phyloP scores from a whole-genome alignment of 2,329 filamentous ascomycete genomes.

The Colletotrichum liriopes region DNA sequence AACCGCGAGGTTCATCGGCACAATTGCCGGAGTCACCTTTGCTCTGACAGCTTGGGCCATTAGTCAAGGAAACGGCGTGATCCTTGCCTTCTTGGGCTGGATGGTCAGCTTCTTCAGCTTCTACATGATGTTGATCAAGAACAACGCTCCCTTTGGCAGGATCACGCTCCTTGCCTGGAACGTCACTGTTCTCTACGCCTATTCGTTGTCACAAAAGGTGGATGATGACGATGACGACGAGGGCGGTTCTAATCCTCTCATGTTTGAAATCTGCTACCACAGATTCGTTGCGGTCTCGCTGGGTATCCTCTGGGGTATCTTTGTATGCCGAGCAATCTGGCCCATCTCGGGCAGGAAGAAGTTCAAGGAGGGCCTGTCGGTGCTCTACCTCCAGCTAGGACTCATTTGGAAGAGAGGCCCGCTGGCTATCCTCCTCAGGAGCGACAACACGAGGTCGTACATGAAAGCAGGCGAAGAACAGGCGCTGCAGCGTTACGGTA shows the following conservation, averaged over 20 bases:
- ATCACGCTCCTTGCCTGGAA: conserved; percentile 98
- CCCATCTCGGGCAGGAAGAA: conserved; percentile 92
- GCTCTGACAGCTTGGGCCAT: conserved; percentile 85
- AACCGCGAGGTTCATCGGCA: conserved; percentile 88
- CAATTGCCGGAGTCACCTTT: conserved; percentile 82
- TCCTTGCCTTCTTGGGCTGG: conserved; percentile 87
- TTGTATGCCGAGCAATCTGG: conserved; percentile 92
- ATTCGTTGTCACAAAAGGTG: conserved; percentile 86
- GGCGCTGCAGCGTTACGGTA: conserved; percentile 84
- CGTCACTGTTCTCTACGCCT: conserved; percentile 93
- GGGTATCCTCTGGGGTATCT: conserved; percentile 92
- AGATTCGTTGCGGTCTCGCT: conserved; percentile 88
- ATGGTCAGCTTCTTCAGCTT: conserved; percentile 87
- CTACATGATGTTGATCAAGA: conserved; percentile 88
- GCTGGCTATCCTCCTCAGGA: conserved; percentile 79
- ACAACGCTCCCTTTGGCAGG: conserved; percentile 90
- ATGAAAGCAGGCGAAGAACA: conserved; percentile 92
- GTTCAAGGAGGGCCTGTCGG: conserved; percentile 88
- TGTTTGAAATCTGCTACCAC: conserved; percentile 90
- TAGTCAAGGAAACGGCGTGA: conserved; percentile 80
- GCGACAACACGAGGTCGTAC: conserved; percentile 75
- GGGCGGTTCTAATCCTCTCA: conserved; percentile 85
- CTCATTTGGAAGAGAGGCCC: conserved; percentile 97
- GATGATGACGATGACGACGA: conserved; percentile 90
- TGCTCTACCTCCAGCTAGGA: conserved; percentile 95